These are phyloP conservation scores for Arthrobotrys pseudoclavata DNA, from an alignment of 2,329 filamentous ascomycete genomes.

Conservation along the genomic window DNA sequence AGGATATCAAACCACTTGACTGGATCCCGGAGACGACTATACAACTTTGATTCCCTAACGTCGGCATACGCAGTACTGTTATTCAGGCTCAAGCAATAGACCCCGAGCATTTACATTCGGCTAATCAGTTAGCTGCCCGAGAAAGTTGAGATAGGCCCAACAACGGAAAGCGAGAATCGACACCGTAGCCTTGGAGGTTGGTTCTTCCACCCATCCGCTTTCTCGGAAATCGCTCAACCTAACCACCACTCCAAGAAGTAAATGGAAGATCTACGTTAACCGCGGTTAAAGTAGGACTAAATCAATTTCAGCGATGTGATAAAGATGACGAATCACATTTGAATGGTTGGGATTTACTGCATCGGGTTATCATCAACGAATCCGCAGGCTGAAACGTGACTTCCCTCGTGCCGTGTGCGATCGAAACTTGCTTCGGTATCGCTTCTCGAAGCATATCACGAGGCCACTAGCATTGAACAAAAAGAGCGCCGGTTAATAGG, in stretches of 20 bases:
- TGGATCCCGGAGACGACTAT: conserved; percentile 52
- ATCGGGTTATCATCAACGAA: conserved; percentile 51
- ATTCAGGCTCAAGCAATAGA: conserved; percentile 48
- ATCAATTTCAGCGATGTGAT: conserved; percentile 36
- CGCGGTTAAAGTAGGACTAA: conserved; percentile 55
- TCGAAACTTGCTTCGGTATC: conserved; percentile 49
- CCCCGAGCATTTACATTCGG: conserved; percentile 42
- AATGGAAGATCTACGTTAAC: conserved; percentile 54
- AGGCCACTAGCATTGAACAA: conserved; percentile 36
- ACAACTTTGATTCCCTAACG: conserved; percentile 11
- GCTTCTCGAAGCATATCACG: conserved; percentile 59
- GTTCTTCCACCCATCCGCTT: conserved; percentile 44
- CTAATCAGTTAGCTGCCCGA: conserved; percentile 47
- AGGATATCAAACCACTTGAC: conserved; percentile 56
- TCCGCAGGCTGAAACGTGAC: conserved; percentile 58
- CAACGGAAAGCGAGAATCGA: conserved; percentile 15
- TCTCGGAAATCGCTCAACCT: conserved; percentile 58
- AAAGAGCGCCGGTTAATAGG: conserved; percentile 50
- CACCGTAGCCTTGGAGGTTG: conserved; percentile 38
- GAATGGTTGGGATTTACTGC: conserved; percentile 43
- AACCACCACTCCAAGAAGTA: conserved; percentile 38
- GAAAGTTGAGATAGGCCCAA: conserved; percentile 23
- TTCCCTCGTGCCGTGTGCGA: conserved; percentile 53
- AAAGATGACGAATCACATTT: conserved; percentile 59
- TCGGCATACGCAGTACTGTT: conserved; percentile 31